phyloP scores from a whole-genome alignment of 2,329 filamentous ascomycete species.

The Calonectria pauciramosa region DNA sequence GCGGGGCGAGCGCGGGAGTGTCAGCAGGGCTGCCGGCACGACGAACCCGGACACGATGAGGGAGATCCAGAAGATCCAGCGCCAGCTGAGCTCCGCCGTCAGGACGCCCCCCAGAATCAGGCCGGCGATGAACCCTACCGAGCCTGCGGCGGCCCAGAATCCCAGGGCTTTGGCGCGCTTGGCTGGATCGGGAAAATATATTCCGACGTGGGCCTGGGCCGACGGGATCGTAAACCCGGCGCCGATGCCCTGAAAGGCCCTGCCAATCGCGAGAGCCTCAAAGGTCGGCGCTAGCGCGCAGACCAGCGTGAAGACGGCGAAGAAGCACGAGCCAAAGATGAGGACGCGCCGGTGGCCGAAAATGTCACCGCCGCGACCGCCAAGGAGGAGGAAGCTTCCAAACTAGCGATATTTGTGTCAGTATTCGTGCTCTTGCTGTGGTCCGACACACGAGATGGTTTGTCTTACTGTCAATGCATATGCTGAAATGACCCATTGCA shows the following conservation, averaged over 20 bases:
- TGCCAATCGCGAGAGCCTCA: conserved; percentile 1
- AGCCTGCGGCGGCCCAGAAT: background rate
- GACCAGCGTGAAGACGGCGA: background rate
- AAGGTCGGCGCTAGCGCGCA: background rate
- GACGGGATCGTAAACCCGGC: conserved; percentile 8
- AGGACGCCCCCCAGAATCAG: background rate
- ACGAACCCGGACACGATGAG: background rate
- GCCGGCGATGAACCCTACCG: background rate
- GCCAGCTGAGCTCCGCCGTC: conserved; percentile 5
- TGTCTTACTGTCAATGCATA: background rate
- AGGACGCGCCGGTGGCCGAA: background rate
- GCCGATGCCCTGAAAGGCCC: background rate
- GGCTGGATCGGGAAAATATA: background rate
- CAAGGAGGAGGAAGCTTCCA: background rate
- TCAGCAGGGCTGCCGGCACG: background rate
- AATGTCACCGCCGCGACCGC: background rate
- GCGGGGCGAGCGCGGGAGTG: background rate
- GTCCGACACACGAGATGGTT: no score
- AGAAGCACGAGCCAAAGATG: conserved; percentile 5
- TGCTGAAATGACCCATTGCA: conserved; percentile 5
- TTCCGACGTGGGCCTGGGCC: background rate
- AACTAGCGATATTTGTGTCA: background rate
- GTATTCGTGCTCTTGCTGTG: background rate
- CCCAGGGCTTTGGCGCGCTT: conserved; percentile 2
- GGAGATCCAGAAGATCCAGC: conserved; percentile 12